Evolutionary conservation across 2,329 filamentous ascomycete genomes (phyloP), one percentile per base, ranked within the genome.

Genomic region (Cordyceps militaris): DNA sequence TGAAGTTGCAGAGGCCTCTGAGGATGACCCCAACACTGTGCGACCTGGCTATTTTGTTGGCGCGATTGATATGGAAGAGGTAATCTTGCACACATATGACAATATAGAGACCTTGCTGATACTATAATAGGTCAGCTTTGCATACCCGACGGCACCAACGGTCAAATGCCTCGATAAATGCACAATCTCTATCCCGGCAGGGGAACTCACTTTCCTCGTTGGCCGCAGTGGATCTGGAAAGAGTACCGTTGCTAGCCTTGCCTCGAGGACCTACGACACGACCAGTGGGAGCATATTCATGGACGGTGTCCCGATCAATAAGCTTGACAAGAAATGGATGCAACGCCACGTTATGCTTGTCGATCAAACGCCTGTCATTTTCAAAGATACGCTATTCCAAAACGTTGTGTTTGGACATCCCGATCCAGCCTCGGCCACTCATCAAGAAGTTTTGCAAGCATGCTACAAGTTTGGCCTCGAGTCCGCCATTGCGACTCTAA

Each of bases 171-270:
- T 97, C 10, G 71, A 80, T 1, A 73, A 80, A 7, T 81, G 82
- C 0, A 85, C 78, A 0, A 79, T 97, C 60, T 81, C 78, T 62
- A 93, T 97, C 58, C 81, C 85, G 0, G 78, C 86, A 0, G 86
- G 88, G 0, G 78, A 88, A 61, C 84, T 87, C 3, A 90, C 85
- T 0, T 97, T 94, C 66, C 77, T 97, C 2, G 83, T 97, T 51
- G 94, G 93, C 0, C 82, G 80, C 65, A 96, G 91, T 66, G 94
- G 94, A 0, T 96, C 90, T 2, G 93, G 93, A 0, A 97, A 97
- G 70, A 96, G 91, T 64, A 97, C 93, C 0, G 67, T 97, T 1
- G 86, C 87, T 1, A 91, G 90, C 66, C 77, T 97, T 0, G 77
- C 97, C 0, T 78, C 91, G 52, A 83, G 86, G 13, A 88, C 95